Evolutionary conservation across 768 basidiomycete species (phyloP).

Genomic region (Russula ochroleuca): DNA sequence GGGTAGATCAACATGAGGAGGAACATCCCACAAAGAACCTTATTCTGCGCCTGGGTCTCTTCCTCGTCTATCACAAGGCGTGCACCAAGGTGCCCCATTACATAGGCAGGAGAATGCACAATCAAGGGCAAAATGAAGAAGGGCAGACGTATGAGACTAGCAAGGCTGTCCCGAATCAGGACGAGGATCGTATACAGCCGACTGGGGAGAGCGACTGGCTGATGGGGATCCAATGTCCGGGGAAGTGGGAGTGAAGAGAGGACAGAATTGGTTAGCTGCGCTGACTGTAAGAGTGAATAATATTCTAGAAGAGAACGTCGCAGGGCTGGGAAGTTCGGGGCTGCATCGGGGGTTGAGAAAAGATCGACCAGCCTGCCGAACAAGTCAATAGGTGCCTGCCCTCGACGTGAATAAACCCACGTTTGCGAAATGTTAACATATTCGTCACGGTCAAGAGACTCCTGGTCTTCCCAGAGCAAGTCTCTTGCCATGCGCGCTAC

Average conservation of each 20-base stretch:
- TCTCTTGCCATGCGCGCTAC: constrained; percentile 90
- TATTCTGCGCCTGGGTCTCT: constrained; percentile 96
- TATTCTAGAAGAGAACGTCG: constrained; percentile 78
- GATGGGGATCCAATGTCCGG: constrained; percentile 71
- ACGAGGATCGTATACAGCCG: constrained; percentile 76
- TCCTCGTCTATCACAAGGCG: constrained; percentile 78
- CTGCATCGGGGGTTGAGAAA: constrained; percentile 64
- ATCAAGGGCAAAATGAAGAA: constrained; percentile 87
- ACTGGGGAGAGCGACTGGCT: constrained; percentile 69
- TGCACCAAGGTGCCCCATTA: constrained; percentile 72
- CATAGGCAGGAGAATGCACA: constrained; percentile 80
- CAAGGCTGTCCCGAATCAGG: constrained; percentile 73
- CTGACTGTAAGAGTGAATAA: constrained; percentile 77
- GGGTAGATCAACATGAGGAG: constrained; percentile 78
- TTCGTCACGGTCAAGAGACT: constrained; percentile 70
- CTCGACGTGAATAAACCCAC: constrained; percentile 45
- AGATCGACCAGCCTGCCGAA: constrained; percentile 74
- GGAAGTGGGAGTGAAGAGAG: constrained; percentile 84
- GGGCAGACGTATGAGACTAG: constrained; percentile 68
- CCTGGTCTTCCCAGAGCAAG: constrained; percentile 84
- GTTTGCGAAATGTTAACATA: constrained; percentile 86
- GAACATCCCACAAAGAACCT: constrained; percentile 79
- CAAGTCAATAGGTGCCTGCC: constrained; percentile 11
- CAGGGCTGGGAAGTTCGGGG: constrained; percentile 54
- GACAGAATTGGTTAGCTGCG: constrained; percentile 80